Percentiles rank a stretch among this genome's conserved stretches.
Evolutionary conservation across 2,329 filamentous ascomycete species (phyloP).

Genomic region (Colletotrichum brevisporum): DNA sequence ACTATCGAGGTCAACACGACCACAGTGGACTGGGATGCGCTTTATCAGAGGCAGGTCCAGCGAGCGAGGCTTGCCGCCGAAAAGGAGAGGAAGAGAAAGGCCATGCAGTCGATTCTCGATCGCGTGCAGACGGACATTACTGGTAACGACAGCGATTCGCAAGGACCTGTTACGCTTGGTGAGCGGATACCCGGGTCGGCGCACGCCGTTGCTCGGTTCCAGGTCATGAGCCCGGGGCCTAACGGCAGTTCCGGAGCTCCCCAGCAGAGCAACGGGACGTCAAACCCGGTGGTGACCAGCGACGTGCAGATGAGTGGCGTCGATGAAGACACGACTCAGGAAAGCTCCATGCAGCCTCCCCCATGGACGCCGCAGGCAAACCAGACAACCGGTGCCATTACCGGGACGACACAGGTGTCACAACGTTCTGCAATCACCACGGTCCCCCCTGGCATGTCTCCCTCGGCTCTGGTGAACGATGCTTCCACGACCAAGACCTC

Average conservation of each 20-base stretch:
- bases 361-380: slow-evolving; percentile 47
- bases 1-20: slow-evolving; percentile 78
- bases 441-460: slow-evolving; percentile 70
- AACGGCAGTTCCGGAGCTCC: slow-evolving; percentile 66
- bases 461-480: slow-evolving; percentile 79
- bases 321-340: slow-evolving; percentile 63
- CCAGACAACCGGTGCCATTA: slow-evolving; percentile 53
- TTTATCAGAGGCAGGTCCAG: slow-evolving; percentile 81
- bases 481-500: slow-evolving; percentile 95
- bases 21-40: slow-evolving; percentile 83
- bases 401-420: slow-evolving; percentile 71
- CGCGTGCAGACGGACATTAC: slow-evolving; percentile 65
- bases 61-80: slow-evolving; percentile 73
- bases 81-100: slow-evolving; percentile 73
- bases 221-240: slow-evolving; percentile 70
- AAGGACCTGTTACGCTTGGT: slow-evolving; percentile 72
- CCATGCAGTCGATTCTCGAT: slow-evolving; percentile 68
- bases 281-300: slow-evolving; percentile 61
- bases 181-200: slow-evolving; percentile 71
- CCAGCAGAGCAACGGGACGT: slow-evolving; percentile 69
- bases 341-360: slow-evolving; percentile 65
- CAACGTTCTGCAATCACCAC: slow-evolving; percentile 74
- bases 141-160: slow-evolving; percentile 67
- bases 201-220: slow-evolving; percentile 66
- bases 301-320: slow-evolving; percentile 75